These are phyloP conservation scores for Blastobotrys peoriensis DNA, from an alignment of 805 yeast species.

Conservation along the genomic window DNA sequence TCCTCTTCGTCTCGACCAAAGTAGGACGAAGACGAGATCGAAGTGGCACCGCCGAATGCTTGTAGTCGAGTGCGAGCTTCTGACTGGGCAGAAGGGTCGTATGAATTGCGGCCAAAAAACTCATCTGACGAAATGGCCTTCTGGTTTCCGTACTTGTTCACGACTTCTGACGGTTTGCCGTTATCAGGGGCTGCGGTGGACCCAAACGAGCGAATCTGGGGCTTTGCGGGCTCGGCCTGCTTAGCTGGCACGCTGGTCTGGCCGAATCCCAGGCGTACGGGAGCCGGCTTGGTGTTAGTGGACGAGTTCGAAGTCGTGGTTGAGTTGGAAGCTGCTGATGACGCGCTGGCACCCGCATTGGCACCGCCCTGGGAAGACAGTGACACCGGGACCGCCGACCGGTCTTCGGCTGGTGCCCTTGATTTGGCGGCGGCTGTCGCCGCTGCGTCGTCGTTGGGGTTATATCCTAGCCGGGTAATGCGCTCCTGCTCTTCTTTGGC, in stretches of 20 bases:
- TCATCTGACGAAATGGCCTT: constrained; percentile 96
- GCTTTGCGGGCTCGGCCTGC: constrained; percentile 7
- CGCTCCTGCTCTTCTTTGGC: constrained; percentile 81
- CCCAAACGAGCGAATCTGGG: constrained; percentile 7
- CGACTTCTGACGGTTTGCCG: constrained; percentile 24
- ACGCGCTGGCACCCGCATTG: constrained; percentile 3
- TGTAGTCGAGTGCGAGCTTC: constrained; percentile 82
- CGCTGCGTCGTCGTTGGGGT: constrained; percentile 30
- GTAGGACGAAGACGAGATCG: constrained; percentile 88
- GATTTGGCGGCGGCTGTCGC: constrained; percentile 1
- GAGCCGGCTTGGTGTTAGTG: constrained; percentile 11
- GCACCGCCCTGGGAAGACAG: constrained; percentile 1
- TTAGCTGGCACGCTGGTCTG: constrained; percentile 47
- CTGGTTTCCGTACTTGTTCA: constrained; percentile 70
- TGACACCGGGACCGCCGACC: constrained; percentile 1
- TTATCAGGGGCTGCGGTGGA: constrained; percentile 15
- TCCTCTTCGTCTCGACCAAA: constrained; percentile 76
- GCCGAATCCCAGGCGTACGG: constrained; percentile 68
- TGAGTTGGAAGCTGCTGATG: constrained; percentile 7
- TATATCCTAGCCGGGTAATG: constrained; percentile 39
- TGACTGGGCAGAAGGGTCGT: constrained; percentile 66
- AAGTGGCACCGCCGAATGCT: constrained; percentile 75
- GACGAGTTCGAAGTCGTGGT: background rate
- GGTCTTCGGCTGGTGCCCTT: background rate
- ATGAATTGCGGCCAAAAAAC: constrained; percentile 81